Evolutionary conservation across 2,329 filamentous ascomycete species (phyloP), one percentile per base, ranked within the genome.

Genomic region (Aureobasidium sp.): DNA sequence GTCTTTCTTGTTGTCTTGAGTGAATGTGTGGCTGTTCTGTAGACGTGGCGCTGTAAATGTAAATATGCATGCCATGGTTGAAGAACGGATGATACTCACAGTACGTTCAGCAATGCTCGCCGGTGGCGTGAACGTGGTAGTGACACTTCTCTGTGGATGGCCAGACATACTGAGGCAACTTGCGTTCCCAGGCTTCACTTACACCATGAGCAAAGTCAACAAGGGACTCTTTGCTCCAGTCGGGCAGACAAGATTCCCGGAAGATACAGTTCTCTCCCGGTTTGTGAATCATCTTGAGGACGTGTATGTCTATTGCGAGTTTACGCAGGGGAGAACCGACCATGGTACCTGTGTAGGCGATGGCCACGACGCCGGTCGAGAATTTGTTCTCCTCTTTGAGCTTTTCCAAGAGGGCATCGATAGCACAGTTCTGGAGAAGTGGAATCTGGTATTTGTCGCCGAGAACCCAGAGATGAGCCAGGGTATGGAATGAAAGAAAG

Each of bases 391-490:
- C 41, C 41, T 32, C 15, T 16, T 48, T 25, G 13, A 32, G 5
- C 9, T 48, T 48, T 0, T 32, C 27, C 0, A 30, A 16, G 16
- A 54, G 47, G 11, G 29, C 10, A 15, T 47, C 41, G 3, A 66
- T 64, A 8, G 60, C 55, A 4, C 37, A 10, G 42, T 67, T 65
- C 30, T 65, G 62, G 2, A 67, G 59, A 1, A 41, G 30, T 1
- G 62, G 58, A 3, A 65, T 48, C 44, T 61, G 30, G 11, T 29
- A 63, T 25, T 65, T 62, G 30, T 66, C 65, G 1, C 61, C 64
- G 25, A 66, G 42, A 16, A 66, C 25, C 65, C 65, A 67, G 25
- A 53, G 49, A 2, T 41, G 25, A 16, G 25, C 15, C 4, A 29
- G 25, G 5, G 2, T 11, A 1, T 9, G 5, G 11, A 4, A 27